Base-by-base conservation (phyloP, 441 rosid species). In the Theobroma grandiflorum region DNA sequence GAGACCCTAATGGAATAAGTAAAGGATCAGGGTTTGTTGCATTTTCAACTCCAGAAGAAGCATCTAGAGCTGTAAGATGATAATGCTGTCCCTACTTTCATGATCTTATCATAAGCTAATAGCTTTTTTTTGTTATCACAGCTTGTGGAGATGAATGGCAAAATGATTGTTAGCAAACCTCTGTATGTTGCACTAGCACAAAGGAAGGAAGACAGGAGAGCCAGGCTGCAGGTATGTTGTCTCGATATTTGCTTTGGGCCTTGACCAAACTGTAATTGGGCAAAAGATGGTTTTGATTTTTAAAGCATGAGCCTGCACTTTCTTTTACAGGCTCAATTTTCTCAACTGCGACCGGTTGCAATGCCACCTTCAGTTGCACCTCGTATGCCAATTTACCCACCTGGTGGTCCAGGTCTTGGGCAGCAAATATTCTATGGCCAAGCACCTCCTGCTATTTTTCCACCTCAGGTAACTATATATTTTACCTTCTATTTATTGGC, bases 21-120 rank as follows among this genome's bases (percentile, higher is more conserved):
- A 87, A 89, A 78, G 96, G 96, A 22, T 92, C 96, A 72, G 96
- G 94, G 37, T 92, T 92, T 86, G 96, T 92, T 20, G 91, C 96
- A 40, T 92, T 92, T 82, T 83, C 93, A 74, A 82, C 86, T 83
- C 88, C 93, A 16, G 96, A 92, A 66, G 93, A 92, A 84, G 94
- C 96, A 73, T 75, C 94, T 40, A 86, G 50, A 81, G 96, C 96
- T 72, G 96, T 92, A 86, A 87, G 93, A 82, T 42, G 37, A 65
- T 65, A 53, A 82, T 35, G 22, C 42, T 78, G 7, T 22, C 35
- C 62, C 8, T 73, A 38, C 66, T 57, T 26, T 10, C 8, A 8
- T 42, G 35, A 69, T 6, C 50, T 64, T 38, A 77, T 47, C 20
- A 57, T 58, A 35, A 69, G 37, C 65, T 57, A 76, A 72, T 45